Evolutionary conservation across 2,329 filamentous ascomycete genomes (phyloP).

Genomic region (Purpureocillium takamizusanense): DNA sequence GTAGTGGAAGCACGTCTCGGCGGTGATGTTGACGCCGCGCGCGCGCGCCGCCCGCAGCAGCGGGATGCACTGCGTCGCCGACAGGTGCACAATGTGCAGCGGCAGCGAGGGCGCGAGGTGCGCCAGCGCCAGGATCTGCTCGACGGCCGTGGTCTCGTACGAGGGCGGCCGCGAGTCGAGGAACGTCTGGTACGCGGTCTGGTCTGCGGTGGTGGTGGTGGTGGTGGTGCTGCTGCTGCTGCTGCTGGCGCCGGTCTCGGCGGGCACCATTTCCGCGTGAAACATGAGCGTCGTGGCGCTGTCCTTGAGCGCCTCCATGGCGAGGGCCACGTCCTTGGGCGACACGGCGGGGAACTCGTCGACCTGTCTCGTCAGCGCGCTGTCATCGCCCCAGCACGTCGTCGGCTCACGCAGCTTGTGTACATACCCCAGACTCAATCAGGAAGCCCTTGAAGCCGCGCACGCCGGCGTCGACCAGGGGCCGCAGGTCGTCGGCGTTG

Average conservation of each 20-base stretch:
- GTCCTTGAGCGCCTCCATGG: slow-evolving; percentile 72
- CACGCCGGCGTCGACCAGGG: slow-evolving; percentile 76
- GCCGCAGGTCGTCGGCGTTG: slow-evolving; percentile 70
- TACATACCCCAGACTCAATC: slow-evolving; percentile 87
- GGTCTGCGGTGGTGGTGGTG: slow-evolving; percentile 39
- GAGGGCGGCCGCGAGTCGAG: slow-evolving; percentile 79
- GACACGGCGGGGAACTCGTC: slow-evolving; percentile 95
- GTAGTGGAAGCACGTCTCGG: slow-evolving; percentile 95
- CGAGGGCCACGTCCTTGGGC: slow-evolving; percentile 65
- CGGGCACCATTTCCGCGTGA: slow-evolving; percentile 97
- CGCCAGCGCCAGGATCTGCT: slow-evolving; percentile 75
- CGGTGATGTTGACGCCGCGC: slow-evolving; percentile 74
- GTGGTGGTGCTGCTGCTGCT: not conserved
- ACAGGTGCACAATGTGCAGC: slow-evolving; percentile 89
- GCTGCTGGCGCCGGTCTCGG: slow-evolving; percentile 52
- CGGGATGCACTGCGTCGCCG: slow-evolving; percentile 80
- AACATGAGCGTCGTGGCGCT: slow-evolving; percentile 93
- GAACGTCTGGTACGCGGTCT: slow-evolving; percentile 81
- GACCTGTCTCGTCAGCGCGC: slow-evolving; percentile 44
- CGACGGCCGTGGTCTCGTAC: slow-evolving; percentile 86
- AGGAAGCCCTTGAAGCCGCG: slow-evolving; percentile 96
- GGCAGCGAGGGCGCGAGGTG: slow-evolving; percentile 72
- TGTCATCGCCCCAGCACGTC: not conserved
- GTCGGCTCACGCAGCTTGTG: not conserved
- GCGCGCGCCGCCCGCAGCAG: slow-evolving; percentile 65